phyloP scores from a whole-genome alignment of 371 early-diverging fungal genomes.

The Mortierella sp. region DNA sequence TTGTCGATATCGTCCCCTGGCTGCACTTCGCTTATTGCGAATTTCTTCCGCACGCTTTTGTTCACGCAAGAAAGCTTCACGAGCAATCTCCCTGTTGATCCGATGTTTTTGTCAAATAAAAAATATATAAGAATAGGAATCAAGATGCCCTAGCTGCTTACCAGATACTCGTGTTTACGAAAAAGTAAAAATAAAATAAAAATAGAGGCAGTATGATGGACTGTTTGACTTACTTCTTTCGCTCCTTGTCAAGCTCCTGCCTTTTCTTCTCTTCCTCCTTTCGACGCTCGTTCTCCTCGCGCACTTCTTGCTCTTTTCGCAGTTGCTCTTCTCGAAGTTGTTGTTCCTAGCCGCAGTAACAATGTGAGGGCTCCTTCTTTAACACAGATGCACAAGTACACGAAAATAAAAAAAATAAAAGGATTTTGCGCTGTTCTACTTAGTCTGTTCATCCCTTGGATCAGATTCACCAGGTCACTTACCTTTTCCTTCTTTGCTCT shows the following conservation, averaged over 20 bases:
- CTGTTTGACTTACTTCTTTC: constrained; percentile 16
- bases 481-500: constrained; percentile 43
- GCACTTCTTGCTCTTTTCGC: constrained; percentile 24
- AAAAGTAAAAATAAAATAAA: background rate
- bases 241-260: constrained; percentile 28
- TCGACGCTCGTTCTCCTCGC: constrained; percentile 45
- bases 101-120: too few relatives aligned
- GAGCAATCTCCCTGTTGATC: constrained; percentile 43
- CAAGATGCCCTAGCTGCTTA: background rate
- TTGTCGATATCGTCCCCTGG: constrained; percentile 23
- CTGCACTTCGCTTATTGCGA: constrained; percentile 22
- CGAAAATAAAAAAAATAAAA: too few relatives aligned
- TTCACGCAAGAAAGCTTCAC: constrained; percentile 43
- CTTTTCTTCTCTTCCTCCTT: constrained; percentile 26
- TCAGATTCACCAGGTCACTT: background rate
- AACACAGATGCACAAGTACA: too few relatives aligned
- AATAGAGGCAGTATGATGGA: background rate
- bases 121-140: background rate
- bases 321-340: constrained; percentile 32
- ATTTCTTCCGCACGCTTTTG: constrained; percentile 37
- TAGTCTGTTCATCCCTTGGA: too few relatives aligned
- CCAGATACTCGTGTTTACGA: background rate
- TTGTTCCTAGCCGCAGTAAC: too few relatives aligned
- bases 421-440: too few relatives aligned
- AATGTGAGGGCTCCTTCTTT: too few relatives aligned